These are phyloP conservation scores for Solanum sejunctum DNA, from an alignment of 257 asterid genomes.

Conservation along the genomic window DNA sequence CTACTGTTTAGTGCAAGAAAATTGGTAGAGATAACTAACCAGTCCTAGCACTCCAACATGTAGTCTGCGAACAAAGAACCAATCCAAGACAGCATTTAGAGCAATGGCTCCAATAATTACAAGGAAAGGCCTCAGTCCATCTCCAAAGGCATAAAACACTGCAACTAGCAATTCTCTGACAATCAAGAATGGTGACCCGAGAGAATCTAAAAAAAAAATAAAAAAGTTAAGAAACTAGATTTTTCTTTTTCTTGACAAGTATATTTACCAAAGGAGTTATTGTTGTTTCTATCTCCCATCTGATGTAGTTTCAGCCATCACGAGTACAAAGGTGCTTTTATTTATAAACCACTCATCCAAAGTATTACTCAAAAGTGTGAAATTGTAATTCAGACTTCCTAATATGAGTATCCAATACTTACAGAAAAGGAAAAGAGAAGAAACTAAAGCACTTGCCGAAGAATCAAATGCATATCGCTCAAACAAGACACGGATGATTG, in stretches of 20 bases:
- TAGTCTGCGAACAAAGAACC: conserved; percentile 28
- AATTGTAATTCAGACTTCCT: not conserved
- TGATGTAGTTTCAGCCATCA: not conserved
- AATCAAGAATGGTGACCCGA: conserved; percentile 37
- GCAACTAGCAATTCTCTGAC: conserved; percentile 30
- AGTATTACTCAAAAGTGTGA: not conserved
- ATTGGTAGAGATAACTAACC: conserved; percentile 8
- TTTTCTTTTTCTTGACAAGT: not conserved
- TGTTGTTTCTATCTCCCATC: not conserved
- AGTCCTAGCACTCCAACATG: conserved; percentile 32
- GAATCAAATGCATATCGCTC: conserved; percentile 36
- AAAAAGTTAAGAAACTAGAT: not conserved
- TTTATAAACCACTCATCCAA: not conserved
- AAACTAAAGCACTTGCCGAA: conserved; percentile 35
- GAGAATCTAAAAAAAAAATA: conserved; percentile 14
- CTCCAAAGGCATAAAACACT: conserved; percentile 35
- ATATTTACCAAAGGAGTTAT: not conserved
- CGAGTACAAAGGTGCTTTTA: not conserved
- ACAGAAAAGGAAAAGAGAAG: conserved; percentile 25
- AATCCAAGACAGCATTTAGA: conserved; percentile 32
- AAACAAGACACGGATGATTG: conserved; percentile 22
- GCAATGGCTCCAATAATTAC: conserved; percentile 28
- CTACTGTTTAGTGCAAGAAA: not conserved
- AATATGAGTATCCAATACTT: conserved; percentile 2
- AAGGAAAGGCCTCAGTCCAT: conserved; percentile 23